phyloP scores from a whole-genome alignment of 116 monocot species.

The Papilionanthe hybrid region DNA sequence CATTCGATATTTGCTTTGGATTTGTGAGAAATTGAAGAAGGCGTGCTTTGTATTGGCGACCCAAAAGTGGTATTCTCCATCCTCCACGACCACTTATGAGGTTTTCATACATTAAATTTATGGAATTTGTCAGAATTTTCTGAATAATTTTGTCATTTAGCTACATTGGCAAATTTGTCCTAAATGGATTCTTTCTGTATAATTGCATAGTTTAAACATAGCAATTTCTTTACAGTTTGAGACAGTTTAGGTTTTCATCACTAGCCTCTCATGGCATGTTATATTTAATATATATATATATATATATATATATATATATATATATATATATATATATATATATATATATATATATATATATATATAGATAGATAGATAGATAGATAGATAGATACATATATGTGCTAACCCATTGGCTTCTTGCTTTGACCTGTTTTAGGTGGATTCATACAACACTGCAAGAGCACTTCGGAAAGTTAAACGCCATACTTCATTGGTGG shows the following conservation, averaged over 20 bases:
- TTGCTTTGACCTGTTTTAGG: slow-evolving; percentile 20
- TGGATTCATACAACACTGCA: slow-evolving; percentile 45
- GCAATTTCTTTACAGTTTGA: background rate
- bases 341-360: background rate
- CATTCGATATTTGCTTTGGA: background rate
- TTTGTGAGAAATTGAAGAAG: background rate
- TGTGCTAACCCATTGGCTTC: background rate
- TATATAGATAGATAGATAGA: background rate
- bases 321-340: no score
- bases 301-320: no score
- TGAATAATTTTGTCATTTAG: background rate
- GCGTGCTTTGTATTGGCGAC: background rate
- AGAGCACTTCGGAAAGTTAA: slow-evolving; percentile 56
- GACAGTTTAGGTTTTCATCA: background rate
- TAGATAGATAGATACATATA: background rate
- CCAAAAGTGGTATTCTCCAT: background rate
- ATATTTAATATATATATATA: background rate
- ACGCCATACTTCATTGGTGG: slow-evolving; percentile 24
- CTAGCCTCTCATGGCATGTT: background rate
- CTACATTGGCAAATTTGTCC: background rate
- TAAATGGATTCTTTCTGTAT: background rate
- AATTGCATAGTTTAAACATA: background rate
- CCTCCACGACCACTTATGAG: background rate
- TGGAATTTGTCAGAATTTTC: background rate
- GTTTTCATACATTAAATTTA: background rate